A percentile compares a stretch with the other conserved stretches of the same genome.
Conservation (phyloP, 1,139 yeast genomes). For the Pichia sp. region DNA sequence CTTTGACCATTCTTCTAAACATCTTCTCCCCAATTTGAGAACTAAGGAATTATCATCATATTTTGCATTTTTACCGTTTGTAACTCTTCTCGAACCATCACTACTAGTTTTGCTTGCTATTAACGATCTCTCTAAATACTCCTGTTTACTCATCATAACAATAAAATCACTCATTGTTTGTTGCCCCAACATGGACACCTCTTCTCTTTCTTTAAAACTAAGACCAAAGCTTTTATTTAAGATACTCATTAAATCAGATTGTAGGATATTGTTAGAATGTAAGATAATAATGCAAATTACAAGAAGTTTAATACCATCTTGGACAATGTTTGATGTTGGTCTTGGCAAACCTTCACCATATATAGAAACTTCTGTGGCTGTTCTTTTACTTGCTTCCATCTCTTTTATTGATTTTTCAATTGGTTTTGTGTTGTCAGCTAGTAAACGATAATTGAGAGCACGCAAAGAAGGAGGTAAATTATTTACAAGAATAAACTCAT, state of each 20-base stretch:
- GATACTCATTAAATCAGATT: slow-evolving; percentile 28
- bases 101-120: slow-evolving; percentile 1
- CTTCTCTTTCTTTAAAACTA: slow-evolving; percentile 18
- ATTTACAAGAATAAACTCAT: slow-evolving; percentile 24
- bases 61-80: slow-evolving; percentile 10
- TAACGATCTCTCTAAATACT: slow-evolving; percentile 21
- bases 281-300: slow-evolving; percentile 28
- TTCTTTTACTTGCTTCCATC: slow-evolving; percentile 3
- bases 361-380: not conserved
- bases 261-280: slow-evolving; percentile 30
- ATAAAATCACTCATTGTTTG: slow-evolving; percentile 25
- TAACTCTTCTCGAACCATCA: slow-evolving; percentile 11
- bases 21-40: slow-evolving; percentile 32
- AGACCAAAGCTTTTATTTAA: slow-evolving; percentile 26
- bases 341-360: slow-evolving; percentile 18
- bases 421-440: slow-evolving; percentile 13
- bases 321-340: slow-evolving; percentile 22
- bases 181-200: slow-evolving; percentile 17
- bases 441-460: slow-evolving; percentile 18
- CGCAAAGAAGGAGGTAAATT: slow-evolving; percentile 18
- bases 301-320: slow-evolving; percentile 29
- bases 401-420: slow-evolving; percentile 13
- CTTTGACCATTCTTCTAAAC: slow-evolving; percentile 29
- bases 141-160: slow-evolving; percentile 27
- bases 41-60: slow-evolving; percentile 30